Conservation (phyloP, 1,139 yeast species). For the Meyerozyma carpophila region DNA sequence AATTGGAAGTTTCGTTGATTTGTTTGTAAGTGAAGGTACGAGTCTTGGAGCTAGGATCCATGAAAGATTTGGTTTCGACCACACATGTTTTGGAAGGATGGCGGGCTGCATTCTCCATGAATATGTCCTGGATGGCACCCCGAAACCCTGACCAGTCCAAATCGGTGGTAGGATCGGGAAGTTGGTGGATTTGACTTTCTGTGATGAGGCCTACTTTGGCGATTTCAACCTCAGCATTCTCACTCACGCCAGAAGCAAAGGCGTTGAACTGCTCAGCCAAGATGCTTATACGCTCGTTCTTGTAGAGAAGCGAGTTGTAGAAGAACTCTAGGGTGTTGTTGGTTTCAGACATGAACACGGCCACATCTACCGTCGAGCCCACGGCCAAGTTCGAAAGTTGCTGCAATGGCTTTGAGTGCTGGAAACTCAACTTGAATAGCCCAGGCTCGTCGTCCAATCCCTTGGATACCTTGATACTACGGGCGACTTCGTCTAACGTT, state of each 20-base stretch:
- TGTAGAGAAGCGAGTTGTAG: slow-evolving; percentile 76
- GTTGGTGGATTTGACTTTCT: slow-evolving; percentile 43
- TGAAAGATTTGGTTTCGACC: slow-evolving; percentile 78
- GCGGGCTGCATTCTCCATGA: slow-evolving; percentile 73
- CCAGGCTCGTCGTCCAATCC: slow-evolving; percentile 56
- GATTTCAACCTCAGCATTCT: slow-evolving; percentile 36
- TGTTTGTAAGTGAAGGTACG: slow-evolving; percentile 78
- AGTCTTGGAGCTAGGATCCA: slow-evolving; percentile 50
- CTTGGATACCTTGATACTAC: slow-evolving; percentile 41
- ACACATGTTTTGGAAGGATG: slow-evolving; percentile 88
- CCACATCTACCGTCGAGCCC: slow-evolving; percentile 61
- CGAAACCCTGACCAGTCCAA: slow-evolving; percentile 88
- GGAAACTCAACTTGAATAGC: slow-evolving; percentile 60
- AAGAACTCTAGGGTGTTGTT: slow-evolving; percentile 32
- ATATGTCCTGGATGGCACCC: slow-evolving; percentile 96
- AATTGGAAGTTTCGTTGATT: slow-evolving; percentile 89
- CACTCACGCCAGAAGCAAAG: slow-evolving; percentile 32
- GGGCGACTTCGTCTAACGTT: slow-evolving; percentile 55
- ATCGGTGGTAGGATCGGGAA: slow-evolving; percentile 87
- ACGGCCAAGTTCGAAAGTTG: slow-evolving; percentile 43
- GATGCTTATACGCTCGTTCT: slow-evolving; percentile 59
- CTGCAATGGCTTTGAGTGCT: slow-evolving; percentile 38
- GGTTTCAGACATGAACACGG: slow-evolving; percentile 39
- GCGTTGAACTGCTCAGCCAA: slow-evolving; percentile 69
- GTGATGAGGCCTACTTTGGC: slow-evolving; percentile 69